Conservation (phyloP, 2,329 filamentous ascomycete genomes). For the Aspergillus novoparasiticus region DNA sequence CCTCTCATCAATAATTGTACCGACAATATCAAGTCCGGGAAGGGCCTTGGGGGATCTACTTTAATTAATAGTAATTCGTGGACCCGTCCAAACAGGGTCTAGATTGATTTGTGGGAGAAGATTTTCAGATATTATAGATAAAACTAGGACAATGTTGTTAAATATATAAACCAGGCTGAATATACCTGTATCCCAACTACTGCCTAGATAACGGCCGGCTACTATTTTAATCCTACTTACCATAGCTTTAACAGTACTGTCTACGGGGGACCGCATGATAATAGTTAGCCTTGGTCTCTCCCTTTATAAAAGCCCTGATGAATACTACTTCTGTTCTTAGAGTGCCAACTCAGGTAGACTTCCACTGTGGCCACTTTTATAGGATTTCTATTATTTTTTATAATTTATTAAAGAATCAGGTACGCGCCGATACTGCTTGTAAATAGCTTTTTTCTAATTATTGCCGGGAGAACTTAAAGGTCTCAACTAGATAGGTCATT, state of each 20-base stretch:
- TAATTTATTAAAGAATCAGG: slow-evolving; percentile 26
- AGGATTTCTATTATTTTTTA: slow-evolving; percentile 35
- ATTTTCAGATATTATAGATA: slow-evolving; percentile 49
- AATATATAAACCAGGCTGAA: slow-evolving; percentile 51
- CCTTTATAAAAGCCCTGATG: slow-evolving; percentile 28
- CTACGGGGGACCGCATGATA: slow-evolving; percentile 25
- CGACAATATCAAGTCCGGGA: too few relatives aligned
- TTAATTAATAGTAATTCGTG: slow-evolving; percentile 33
- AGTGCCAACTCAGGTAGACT: slow-evolving; percentile 22
- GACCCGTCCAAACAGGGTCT: slow-evolving; percentile 31
- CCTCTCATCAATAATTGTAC: too few relatives aligned
- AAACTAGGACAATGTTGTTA: slow-evolving; percentile 49
- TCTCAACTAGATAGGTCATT: slow-evolving; percentile 30
- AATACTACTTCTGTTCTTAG: slow-evolving; percentile 14
- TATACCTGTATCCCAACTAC: slow-evolving; percentile 20
- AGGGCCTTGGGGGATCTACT: slow-evolving; percentile 32
- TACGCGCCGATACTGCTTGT: slow-evolving; percentile 30
- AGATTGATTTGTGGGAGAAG: slow-evolving; percentile 31
- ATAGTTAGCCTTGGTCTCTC: slow-evolving; percentile 24
- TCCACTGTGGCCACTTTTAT: slow-evolving; percentile 28
- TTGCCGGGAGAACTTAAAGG: slow-evolving; percentile 18
- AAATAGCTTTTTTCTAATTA: slow-evolving; percentile 31
- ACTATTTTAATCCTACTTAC: slow-evolving; percentile 24
- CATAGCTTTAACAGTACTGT: slow-evolving; percentile 29
- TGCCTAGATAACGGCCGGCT: slow-evolving; percentile 23